Base-by-base conservation (phyloP, 805 yeast genomes). In the Ogataea haglerorum region DNA sequence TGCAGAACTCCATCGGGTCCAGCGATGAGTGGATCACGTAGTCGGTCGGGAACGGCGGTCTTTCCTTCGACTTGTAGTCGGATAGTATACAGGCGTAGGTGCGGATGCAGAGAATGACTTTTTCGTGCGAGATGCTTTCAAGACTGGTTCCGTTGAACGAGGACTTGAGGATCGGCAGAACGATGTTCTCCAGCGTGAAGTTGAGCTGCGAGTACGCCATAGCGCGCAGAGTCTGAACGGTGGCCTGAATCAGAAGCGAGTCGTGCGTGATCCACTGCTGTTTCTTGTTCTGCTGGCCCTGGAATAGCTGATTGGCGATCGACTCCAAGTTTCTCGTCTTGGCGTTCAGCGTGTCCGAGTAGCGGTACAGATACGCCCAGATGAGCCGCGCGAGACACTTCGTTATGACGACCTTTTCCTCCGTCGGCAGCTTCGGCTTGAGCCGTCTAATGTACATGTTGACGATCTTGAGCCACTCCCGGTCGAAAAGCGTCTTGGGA, bases 361-460 rank as follows among this genome's bases (percentile, higher is more conserved):
- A 79, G 47, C 98, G 70, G 61, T 82, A 87, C 17, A 89, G 65
- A 57, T 85, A 93, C 0, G 90, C 95, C 99, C 99, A 93, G 0
- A 86, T 63, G 23, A 95, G 67, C 43, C 96, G 67, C 0, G 95
- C 73, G 3, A 83, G 64, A 41, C 90, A 80, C 0, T 78, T 76
- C 12, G 85, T 72, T 30, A 79, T 73, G 3, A 76, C 75, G 0
- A 76, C 69, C 51, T 82, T 78, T 36, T 70, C 72, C 0, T 65
- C 56, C 10, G 75, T 72, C 33, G 60, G 51, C 1, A 59, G 57
- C 40, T 85, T 86, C 4, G 87, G 82, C 53, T 81, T 85, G 29
- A 86, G 67, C 42, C 79, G 79, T 32, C 65, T 66, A n/a, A 72
- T 65, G 46, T 78, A 78, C 2, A 71, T 60, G 43, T 89, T 95